A percentile compares a stretch with the other conserved stretches of the same genome.
Evolutionary conservation across 768 basidiomycete genomes (phyloP).

Genomic region (Roridomyces roridus): DNA sequence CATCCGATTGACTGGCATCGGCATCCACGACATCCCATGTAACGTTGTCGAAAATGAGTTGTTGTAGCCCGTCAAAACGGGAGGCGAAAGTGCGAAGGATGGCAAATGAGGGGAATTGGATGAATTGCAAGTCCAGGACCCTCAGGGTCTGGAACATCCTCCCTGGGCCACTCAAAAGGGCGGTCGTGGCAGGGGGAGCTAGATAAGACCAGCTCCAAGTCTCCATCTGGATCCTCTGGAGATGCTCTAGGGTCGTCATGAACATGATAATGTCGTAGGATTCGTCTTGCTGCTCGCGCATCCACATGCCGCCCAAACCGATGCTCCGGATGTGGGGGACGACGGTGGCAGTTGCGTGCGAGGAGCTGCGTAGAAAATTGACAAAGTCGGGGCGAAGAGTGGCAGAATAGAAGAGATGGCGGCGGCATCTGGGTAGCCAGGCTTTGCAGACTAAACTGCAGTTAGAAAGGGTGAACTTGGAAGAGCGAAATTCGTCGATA

Average conservation of each 20-base stretch:
- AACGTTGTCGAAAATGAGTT: conserved; percentile 51
- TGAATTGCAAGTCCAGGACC: conserved; percentile 48
- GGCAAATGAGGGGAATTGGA: conserved; percentile 45
- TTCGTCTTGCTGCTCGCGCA: conserved; percentile 23
- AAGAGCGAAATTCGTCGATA: conserved; percentile 34
- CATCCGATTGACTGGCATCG: conserved; percentile 40
- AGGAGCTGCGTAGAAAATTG: conserved; percentile 32
- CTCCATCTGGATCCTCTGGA: conserved; percentile 30
- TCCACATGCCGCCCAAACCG: conserved; percentile 35
- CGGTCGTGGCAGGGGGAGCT: conserved; percentile 30
- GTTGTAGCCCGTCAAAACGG: conserved; percentile 57
- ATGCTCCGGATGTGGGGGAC: conserved; percentile 36
- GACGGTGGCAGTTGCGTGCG: conserved; percentile 31
- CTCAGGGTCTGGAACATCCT: conserved; percentile 52
- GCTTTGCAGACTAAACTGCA: conserved; percentile 41
- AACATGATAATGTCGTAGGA: conserved; percentile 28
- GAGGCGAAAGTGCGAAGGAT: conserved; percentile 55
- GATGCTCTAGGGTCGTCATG: conserved; percentile 23
- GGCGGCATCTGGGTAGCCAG: conserved; percentile 39
- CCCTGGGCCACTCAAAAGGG: conserved; percentile 52
- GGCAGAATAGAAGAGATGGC: conserved; percentile 40
- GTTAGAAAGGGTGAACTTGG: conserved; percentile 31
- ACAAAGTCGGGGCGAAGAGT: conserved; percentile 35
- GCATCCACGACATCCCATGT: conserved; percentile 53
- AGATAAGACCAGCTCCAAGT: conserved; percentile 33